phyloP scores from a whole-genome alignment of 2,329 filamentous ascomycete species.

The Hortaea sp. region DNA sequence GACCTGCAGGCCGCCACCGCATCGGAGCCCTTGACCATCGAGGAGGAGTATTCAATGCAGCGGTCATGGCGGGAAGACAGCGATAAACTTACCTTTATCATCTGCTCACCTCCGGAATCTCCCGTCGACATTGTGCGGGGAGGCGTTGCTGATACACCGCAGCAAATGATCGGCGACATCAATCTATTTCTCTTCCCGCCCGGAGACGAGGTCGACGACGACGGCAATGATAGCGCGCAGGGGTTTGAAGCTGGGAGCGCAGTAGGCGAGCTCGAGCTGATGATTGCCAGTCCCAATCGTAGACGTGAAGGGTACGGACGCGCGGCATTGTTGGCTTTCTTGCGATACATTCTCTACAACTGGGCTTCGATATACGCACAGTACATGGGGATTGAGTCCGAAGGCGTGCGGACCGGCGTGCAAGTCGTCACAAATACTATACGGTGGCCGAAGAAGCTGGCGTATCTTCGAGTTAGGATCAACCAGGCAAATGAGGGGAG shows the following conservation, averaged over 20 bases:
- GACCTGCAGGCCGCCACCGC: conserved; percentile 75
- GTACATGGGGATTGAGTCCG: conserved; percentile 3
- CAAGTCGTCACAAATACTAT: not conserved
- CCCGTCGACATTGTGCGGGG: conserved; percentile 22
- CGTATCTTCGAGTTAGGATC: conserved; percentile 53
- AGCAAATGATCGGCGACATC: conserved; percentile 39
- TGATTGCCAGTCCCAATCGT: conserved; percentile 57
- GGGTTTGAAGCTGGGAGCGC: conserved; percentile 15
- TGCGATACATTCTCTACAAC: conserved; percentile 56
- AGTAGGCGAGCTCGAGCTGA: conserved; percentile 72
- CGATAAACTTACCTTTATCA: conserved; percentile 90
- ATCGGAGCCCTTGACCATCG: conserved; percentile 69
- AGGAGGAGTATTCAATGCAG: conserved; percentile 86
- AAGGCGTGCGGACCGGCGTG: not conserved
- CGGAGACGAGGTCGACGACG: conserved; percentile 38
- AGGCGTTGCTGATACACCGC: conserved; percentile 43
- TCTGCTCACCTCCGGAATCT: conserved; percentile 44
- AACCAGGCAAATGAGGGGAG: conserved; percentile 46
- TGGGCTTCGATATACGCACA: conserved; percentile 36
- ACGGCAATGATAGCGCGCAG: conserved; percentile 3
- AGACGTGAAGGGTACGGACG: conserved; percentile 56
- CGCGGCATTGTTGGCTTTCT: conserved; percentile 55
- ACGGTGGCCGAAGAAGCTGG: conserved; percentile 17
- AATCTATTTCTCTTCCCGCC: conserved; percentile 60
- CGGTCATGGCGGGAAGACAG: conserved; percentile 68